These are phyloP conservation scores for Polytrichum formosum DNA, from an alignment of 225 moss, liverwort and hornwort species.

Conservation along the genomic window DNA sequence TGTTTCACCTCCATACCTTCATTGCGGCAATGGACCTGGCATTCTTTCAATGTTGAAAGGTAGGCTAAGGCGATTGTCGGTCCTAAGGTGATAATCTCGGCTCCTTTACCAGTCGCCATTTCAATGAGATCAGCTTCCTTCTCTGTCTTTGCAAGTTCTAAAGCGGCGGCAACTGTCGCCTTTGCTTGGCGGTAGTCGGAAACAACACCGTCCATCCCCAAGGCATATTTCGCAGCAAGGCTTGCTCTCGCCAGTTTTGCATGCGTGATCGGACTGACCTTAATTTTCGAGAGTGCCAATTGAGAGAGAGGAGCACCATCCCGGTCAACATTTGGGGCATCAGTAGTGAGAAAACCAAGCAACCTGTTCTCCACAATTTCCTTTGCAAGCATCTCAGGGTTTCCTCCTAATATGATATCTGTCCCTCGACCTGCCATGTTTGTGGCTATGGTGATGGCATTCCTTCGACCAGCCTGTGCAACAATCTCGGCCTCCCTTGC, in stretches of 20 bases:
- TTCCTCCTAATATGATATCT: constrained; percentile 94
- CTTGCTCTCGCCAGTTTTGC: constrained; percentile 66
- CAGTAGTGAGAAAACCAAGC: constrained; percentile 71
- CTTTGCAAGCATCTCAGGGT: constrained; percentile 95
- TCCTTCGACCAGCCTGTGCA: constrained; percentile 93
- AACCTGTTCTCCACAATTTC: constrained; percentile 77
- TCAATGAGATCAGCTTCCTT: constrained; percentile 56
- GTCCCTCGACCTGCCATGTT: constrained; percentile 99
- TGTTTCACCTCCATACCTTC: constrained; percentile 93
- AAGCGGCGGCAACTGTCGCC: constrained; percentile 63
- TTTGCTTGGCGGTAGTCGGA: constrained; percentile 88
- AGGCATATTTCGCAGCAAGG: constrained; percentile 60
- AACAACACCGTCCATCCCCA: constrained; percentile 45
- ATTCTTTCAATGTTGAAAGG: constrained; percentile 74
- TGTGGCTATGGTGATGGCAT: constrained; percentile 93
- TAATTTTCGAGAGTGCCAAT: constrained; percentile 80
- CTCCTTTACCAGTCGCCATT: constrained; percentile 51
- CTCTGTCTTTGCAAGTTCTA: constrained; percentile 64
- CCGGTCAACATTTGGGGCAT: constrained; percentile 89
- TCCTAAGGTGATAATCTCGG: constrained; percentile 47
- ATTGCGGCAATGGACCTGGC: constrained; percentile 70
- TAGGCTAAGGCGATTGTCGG: constrained; percentile 81
- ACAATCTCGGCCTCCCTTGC: constrained; percentile 99
- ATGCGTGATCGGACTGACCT: constrained; percentile 56
- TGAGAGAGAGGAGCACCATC: constrained; percentile 96